Base-by-base conservation (phyloP, 1,284 basidiomycete species). In the Takashimella koratensis region DNA sequence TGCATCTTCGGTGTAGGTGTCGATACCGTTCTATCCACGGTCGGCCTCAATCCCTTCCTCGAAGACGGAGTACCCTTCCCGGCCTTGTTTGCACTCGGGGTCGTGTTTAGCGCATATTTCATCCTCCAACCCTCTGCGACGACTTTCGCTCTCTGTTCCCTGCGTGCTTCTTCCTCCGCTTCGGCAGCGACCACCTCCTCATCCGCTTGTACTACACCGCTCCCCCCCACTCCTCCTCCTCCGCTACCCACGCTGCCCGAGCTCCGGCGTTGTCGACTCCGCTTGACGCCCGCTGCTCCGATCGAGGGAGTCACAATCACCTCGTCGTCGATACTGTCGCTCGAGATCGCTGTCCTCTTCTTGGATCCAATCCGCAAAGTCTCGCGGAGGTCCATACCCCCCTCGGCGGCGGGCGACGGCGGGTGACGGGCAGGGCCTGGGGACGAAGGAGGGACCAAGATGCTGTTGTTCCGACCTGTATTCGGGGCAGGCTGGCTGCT, bases 111-210 rank as follows among this genome's bases (percentile, higher is more conserved):
- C 4, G 66, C 58, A 52, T 65, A 78, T 55, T 73, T 74, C n/a
- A 60, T 54, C 45, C 64, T 63, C 74, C 75, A 76, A 1, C 65
- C 67, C 20, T 56, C 56, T 2, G 69, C 70, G 2, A 77, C 65
- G 2, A 54, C 51, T 52, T 65, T 64, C 0, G 70, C 69, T 22
- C 61, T 66, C 43, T 61, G 56, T 19, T 55, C 54, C 1, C 57
- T 52, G 23, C 58, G 60, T 22, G 44, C 59, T 13, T 52, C 59
- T n/a, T 64, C 57, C 12, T 61, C 55, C 3, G 63, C 62, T 12
- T 62, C 59, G 11, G 52, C 59, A 11, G 45, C 53, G 11, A 57
- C 53, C 3, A 45, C 51, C 4, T 58, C 56, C 27, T 56, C 49
- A 24, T 58, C 53, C 11, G 63, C 60, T 3, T 52, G 36, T 21